Conservation (phyloP, 495 filamentous ascomycete species). For the Platismatia glauca region DNA sequence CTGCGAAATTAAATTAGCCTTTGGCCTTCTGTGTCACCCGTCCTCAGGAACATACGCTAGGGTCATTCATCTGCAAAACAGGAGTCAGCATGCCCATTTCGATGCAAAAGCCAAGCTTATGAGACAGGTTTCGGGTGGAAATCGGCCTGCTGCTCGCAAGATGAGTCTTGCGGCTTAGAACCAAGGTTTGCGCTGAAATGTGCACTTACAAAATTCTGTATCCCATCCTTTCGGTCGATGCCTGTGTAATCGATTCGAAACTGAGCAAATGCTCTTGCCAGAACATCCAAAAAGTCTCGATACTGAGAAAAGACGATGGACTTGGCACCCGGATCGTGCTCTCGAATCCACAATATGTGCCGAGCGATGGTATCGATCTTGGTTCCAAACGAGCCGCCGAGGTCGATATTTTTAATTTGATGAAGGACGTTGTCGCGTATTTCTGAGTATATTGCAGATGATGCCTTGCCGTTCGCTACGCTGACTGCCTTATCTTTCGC, state of each 20-base stretch:
- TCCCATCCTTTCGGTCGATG: slow-evolving; percentile 54
- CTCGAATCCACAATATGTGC: slow-evolving; percentile 76
- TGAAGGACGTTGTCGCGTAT: slow-evolving; percentile 60
- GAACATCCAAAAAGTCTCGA: slow-evolving; percentile 66
- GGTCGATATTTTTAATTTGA: slow-evolving; percentile 75
- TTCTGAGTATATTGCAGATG: slow-evolving; percentile 61
- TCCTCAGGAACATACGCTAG: slow-evolving; percentile 35
- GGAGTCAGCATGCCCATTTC: no score
- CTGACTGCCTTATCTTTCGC: slow-evolving; percentile 8
- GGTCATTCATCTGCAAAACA: no score
- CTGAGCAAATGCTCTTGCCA: slow-evolving; percentile 54
- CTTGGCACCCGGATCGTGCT: slow-evolving; percentile 79
- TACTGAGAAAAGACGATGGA: slow-evolving; percentile 89
- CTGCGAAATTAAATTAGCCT: slow-evolving; percentile 20
- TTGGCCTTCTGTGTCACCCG: not conserved
- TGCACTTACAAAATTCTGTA: slow-evolving; percentile 69
- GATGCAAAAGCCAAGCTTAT: no score
- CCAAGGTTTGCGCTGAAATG: no score
- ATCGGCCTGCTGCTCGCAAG: no score
- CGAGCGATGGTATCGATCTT: slow-evolving; percentile 79
- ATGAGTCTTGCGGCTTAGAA: no score
- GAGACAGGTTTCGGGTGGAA: no score
- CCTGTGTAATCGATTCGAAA: slow-evolving; percentile 63
- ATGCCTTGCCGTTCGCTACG: slow-evolving; percentile 18
- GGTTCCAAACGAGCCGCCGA: slow-evolving; percentile 68